Evolutionary conservation across 2,329 filamentous ascomycete species (phyloP).

Genomic region (Pseudogymnoascus sp.): DNA sequence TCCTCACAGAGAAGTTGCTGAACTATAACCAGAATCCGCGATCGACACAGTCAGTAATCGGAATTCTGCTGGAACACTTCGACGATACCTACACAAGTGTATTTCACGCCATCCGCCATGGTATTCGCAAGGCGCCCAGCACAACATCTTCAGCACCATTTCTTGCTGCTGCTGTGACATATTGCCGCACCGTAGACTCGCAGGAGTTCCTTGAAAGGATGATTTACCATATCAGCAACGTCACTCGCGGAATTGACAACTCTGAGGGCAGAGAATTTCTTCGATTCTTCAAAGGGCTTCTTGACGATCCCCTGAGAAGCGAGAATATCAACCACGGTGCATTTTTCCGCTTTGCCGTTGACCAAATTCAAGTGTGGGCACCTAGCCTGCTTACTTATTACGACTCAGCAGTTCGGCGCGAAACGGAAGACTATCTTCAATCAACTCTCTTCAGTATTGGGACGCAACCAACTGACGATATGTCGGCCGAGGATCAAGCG

Average conservation of each 20-base stretch:
- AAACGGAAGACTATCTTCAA: slow-evolving; percentile 36
- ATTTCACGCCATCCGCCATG: slow-evolving; percentile 29
- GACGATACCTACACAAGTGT: slow-evolving; percentile 38
- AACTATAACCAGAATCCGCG: slow-evolving; percentile 48
- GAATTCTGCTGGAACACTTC: slow-evolving; percentile 44
- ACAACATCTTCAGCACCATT: slow-evolving; percentile 19
- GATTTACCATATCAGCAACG: slow-evolving; percentile 18
- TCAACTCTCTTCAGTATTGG: slow-evolving; percentile 32
- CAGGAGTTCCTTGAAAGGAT: slow-evolving; percentile 16
- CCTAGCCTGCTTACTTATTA: slow-evolving; percentile 44
- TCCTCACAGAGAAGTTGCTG: slow-evolving; percentile 61
- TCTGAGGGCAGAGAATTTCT: slow-evolving; percentile 25
- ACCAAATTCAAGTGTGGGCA: slow-evolving; percentile 40
- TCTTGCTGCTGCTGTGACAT: slow-evolving; percentile 24
- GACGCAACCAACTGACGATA: neutral
- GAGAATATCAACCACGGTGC: slow-evolving; percentile 30
- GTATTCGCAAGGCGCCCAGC: slow-evolving; percentile 20
- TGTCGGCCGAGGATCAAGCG: slow-evolving; percentile 18
- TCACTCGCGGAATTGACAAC: slow-evolving; percentile 20
- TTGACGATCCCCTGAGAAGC: slow-evolving; percentile 13
- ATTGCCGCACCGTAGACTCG: slow-evolving; percentile 23
- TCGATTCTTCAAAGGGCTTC: slow-evolving; percentile 25
- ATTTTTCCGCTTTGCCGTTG: slow-evolving; percentile 30
- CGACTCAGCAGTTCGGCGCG: slow-evolving; percentile 36
- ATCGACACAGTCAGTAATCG: slow-evolving; percentile 49